These are phyloP conservation scores for Trichosporon sp. DNA, from an alignment of 1,284 basidiomycete genomes.

Conservation along the genomic window DNA sequence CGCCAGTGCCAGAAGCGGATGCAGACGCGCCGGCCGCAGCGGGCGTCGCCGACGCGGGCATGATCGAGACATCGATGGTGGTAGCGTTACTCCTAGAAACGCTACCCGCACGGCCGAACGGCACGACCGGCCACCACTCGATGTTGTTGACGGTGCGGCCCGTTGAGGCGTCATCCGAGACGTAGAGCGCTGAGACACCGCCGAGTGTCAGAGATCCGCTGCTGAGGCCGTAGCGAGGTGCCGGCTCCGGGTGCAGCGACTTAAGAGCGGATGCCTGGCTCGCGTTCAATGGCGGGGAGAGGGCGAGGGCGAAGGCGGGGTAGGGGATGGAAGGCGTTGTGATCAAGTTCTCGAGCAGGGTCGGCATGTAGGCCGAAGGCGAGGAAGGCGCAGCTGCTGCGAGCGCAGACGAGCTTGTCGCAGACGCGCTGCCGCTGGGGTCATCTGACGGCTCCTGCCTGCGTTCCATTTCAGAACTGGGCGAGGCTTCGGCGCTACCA, in stretches of 20 bases:
- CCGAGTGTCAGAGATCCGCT: constrained; percentile 47
- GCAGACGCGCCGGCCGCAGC: neutral
- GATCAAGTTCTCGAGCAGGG: constrained; percentile 47
- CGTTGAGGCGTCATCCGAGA: constrained; percentile 34
- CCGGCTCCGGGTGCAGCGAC: constrained; percentile 19
- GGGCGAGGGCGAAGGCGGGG: constrained; percentile 47
- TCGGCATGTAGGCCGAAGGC: constrained; percentile 40
- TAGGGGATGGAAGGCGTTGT: constrained; percentile 38
- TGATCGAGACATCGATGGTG: neutral
- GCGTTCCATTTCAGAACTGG: neutral
- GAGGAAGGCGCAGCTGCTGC: constrained; percentile 16
- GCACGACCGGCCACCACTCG: constrained; percentile 48
- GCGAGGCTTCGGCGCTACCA: neutral
- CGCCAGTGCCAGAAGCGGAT: neutral
- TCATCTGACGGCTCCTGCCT: neutral
- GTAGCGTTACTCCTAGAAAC: neutral
- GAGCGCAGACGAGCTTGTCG: constrained; percentile 15
- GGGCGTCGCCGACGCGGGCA: neutral
- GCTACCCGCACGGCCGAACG: constrained; percentile 36
- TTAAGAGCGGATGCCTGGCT: neutral
- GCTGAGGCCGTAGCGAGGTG: constrained; percentile 32
- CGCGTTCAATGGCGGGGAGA: constrained; percentile 35
- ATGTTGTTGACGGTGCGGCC: constrained; percentile 44
- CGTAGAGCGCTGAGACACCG: constrained; percentile 44
- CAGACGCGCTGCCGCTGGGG: constrained; percentile 13